Percentiles rank a stretch among this genome's conserved stretches.
Evolutionary conservation across 768 basidiomycete genomes (phyloP).

Genomic region (Amanita fuliginea): DNA sequence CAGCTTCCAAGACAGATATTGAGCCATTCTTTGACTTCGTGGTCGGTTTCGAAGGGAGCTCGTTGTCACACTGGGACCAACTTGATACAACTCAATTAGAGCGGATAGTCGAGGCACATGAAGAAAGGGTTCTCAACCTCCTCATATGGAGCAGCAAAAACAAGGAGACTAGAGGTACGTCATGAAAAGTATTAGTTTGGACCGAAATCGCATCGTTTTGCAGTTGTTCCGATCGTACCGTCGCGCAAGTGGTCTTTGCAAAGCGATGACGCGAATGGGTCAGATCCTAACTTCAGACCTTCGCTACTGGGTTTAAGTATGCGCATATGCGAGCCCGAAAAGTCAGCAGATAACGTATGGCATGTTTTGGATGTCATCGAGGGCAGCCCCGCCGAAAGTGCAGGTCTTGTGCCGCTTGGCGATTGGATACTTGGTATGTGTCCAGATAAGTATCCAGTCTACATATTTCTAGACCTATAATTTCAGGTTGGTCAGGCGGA

Average conservation of each 20-base stretch:
- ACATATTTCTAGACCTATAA: conserved; percentile 36
- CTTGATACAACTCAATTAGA: conserved; percentile 67
- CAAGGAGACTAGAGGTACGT: conserved; percentile 55
- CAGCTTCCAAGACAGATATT: conserved; percentile 75
- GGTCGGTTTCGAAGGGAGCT: conserved; percentile 76
- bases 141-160: conserved; percentile 81
- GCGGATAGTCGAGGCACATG: conserved; percentile 73
- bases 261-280: conserved; percentile 25
- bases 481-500: conserved; percentile 91
- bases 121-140: conserved; percentile 57
- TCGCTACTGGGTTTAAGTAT: conserved; percentile 91
- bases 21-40: conserved; percentile 97
- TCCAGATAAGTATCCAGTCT: background rate
- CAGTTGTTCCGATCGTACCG: conserved; percentile 79
- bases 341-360: conserved; percentile 91
- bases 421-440: conserved; percentile 35
- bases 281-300: conserved; percentile 46
- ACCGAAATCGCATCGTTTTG: conserved; percentile 3
- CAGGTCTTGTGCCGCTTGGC: conserved; percentile 88
- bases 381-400: conserved; percentile 92
- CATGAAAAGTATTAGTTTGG: background rate
- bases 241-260: conserved; percentile 69
- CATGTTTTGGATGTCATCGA: conserved; percentile 96
- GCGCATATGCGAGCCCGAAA: conserved; percentile 85
- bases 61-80: conserved; percentile 34